These are phyloP conservation scores for Nakazawaea wyomingensis DNA, from an alignment of 805 yeast genomes.

Conservation along the genomic window DNA sequence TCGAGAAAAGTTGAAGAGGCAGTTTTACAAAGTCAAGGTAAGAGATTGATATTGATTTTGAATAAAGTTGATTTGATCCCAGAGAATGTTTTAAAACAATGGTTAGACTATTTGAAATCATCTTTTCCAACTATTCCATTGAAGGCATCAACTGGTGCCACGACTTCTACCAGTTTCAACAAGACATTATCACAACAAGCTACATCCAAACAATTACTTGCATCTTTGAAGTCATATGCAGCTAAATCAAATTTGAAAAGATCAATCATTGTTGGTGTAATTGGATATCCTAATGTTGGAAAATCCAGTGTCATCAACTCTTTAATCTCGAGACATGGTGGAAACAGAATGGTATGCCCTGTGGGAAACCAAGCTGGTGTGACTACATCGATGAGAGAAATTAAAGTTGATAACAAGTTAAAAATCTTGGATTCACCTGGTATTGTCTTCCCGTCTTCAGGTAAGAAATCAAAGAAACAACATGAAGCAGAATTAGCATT, in stretches of 20 bases:
- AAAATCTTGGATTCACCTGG: conserved; percentile 95
- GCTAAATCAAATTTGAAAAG: conserved; percentile 79
- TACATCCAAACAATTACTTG: conserved; percentile 71
- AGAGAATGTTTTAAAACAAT: conserved; percentile 70
- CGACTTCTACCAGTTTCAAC: conserved; percentile 55
- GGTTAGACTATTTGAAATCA: conserved; percentile 75
- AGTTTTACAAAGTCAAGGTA: conserved; percentile 71
- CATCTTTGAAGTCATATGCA: conserved; percentile 82
- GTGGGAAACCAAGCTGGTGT: conserved; percentile 98
- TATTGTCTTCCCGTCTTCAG: conserved; percentile 77
- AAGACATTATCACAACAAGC: conserved; percentile 65
- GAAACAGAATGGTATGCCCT: conserved; percentile 76
- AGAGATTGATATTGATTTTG: conserved; percentile 77
- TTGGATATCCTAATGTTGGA: conserved; percentile 97
- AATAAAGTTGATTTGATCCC: conserved; percentile 95
- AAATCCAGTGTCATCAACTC: conserved; percentile 93
- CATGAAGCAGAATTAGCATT: conserved; percentile 87
- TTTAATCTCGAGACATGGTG: conserved; percentile 74
- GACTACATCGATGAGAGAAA: conserved; percentile 86
- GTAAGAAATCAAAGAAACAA: conserved; percentile 48
- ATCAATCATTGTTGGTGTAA: conserved; percentile 88
- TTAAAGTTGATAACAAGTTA: conserved; percentile 85
- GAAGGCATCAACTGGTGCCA: conserved; percentile 73
- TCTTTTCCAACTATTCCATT: conserved; percentile 92
- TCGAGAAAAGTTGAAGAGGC: conserved; percentile 89